Evolutionary conservation across 257 asterid genomes (phyloP), one percentile per base, ranked within the genome.

Genomic region (Apocynum venetum): DNA sequence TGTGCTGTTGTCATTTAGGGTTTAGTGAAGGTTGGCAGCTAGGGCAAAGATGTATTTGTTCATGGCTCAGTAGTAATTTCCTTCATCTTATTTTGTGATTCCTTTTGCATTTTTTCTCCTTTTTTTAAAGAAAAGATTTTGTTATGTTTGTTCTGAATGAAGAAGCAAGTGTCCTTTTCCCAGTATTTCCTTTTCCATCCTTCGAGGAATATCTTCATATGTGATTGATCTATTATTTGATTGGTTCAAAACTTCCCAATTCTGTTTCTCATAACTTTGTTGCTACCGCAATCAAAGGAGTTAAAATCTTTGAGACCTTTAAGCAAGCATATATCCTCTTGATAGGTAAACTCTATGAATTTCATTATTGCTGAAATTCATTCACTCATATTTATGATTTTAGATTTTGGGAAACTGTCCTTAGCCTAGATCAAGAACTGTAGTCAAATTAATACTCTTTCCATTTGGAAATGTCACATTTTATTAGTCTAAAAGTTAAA

Each of bases 11-110:
- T 78, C 88, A 78, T 87, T 83, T 90, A 86, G 93, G 92, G 90
- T 77, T 87, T 88, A 88, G 94, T 92, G 93, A 88, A 82, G 95
- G 89, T 87, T 88, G 78, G 91, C 87, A 84, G 90, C 93, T 89
- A 86, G 83, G 79, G 86, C 85, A 87, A 86, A 83, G 91, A 89
- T 85, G 85, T 89, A 83, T 86, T n/a, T 83, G 84, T 81, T 82
- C 89, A 82, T 92, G 90, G 84, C 86, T 83, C 76, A 83, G 71
- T 86, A 87, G 90, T 89, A 88, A 88, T 84, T 80, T 86, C 85
- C 93, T 89, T 82, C 81, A 85, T 88, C 91, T 84, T 85, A 79
- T 75, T 72, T 76, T 35, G 74, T 73, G 76, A 61, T 67, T 60
- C 52, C 82, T 76, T 51, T 69, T 78, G 48, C 55, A 38, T 72